Conservation (phyloP, 169 alveolate genomes). For the Prorocentrum cordatum region DNA sequence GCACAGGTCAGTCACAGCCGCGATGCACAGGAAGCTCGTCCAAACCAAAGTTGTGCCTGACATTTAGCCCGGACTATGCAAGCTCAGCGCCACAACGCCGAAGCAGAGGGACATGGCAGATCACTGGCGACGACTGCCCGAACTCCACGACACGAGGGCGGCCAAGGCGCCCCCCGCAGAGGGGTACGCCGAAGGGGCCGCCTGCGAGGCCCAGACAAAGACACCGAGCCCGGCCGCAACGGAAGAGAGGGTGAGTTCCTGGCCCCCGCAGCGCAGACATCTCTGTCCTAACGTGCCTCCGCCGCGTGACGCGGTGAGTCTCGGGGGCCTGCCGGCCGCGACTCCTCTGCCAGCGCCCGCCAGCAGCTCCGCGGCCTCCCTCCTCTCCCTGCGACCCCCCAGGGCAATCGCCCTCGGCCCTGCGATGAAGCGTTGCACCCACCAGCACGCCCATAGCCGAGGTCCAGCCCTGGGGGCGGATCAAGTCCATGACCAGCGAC, state of each 20-base stretch:
- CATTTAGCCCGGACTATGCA: too few species aligned
- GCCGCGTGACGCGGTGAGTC: background rate
- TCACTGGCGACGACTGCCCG: too few species aligned
- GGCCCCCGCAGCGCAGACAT: background rate
- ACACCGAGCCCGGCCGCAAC: background rate
- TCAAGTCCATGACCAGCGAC: background rate
- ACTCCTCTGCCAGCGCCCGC: background rate
- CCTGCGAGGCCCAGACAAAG: background rate
- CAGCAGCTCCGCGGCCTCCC: background rate
- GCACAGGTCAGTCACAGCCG: too few species aligned
- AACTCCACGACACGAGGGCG: too few species aligned
- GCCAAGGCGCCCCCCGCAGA: background rate
- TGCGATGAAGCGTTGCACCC: constrained; percentile 18
- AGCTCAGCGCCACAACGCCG: too few species aligned
- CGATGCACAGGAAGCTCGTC: too few species aligned
- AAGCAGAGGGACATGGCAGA: too few species aligned
- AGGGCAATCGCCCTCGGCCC: background rate
- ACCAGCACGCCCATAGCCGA: background rate
- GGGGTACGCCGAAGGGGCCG: background rate
- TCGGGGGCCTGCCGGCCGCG: background rate
- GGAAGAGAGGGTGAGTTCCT: background rate
- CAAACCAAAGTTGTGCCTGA: too few species aligned
- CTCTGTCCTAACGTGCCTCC: background rate
- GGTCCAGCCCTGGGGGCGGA: background rate
- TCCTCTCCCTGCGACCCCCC: constrained; percentile 16